phyloP scores from a whole-genome alignment of 2,329 filamentous ascomycete genomes.

The Beauveria asiatica region DNA sequence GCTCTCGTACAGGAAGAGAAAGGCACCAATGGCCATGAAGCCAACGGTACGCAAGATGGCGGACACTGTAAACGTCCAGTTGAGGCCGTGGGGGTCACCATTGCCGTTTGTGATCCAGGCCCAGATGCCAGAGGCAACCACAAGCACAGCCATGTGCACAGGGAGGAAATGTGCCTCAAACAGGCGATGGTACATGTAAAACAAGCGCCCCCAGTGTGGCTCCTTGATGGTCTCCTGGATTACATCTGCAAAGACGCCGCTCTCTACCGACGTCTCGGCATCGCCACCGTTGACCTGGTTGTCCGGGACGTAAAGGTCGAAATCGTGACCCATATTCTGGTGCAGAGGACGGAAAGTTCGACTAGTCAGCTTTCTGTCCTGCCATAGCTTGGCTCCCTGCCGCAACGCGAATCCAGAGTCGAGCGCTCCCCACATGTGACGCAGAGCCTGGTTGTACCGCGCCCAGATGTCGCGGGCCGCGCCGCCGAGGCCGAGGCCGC shows the following conservation, averaged over 20 bases:
- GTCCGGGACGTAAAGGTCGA: constrained; percentile 41
- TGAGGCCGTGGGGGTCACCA: constrained; percentile 43
- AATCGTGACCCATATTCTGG: constrained; percentile 34
- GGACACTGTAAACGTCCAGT: constrained; percentile 52
- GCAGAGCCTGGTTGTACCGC: constrained; percentile 62
- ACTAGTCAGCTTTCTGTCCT: constrained; percentile 47
- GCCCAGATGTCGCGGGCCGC: constrained; percentile 50
- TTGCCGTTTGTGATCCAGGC: constrained; percentile 42
- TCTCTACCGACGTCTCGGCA: constrained; percentile 34
- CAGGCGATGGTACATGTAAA: constrained; percentile 56
- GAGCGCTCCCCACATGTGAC: constrained; percentile 69
- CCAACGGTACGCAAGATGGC: constrained; percentile 51
- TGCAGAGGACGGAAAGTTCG: constrained; percentile 49
- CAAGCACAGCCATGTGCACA: constrained; percentile 56
- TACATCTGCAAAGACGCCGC: constrained; percentile 47
- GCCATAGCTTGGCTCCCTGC: constrained; percentile 49
- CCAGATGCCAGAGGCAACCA: constrained; percentile 55
- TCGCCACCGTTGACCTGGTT: constrained; percentile 30
- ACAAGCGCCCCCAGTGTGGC: constrained; percentile 46
- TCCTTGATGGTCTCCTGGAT: constrained; percentile 41
- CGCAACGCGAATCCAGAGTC: constrained; percentile 59
- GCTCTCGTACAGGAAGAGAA: constrained; percentile 58
- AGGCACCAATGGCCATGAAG: constrained; percentile 54
- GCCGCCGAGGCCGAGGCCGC: constrained; percentile 39
- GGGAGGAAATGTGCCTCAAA: constrained; percentile 68